Evolutionary conservation across 495 filamentous ascomycete species (phyloP).

Genomic region (Lepidopterella palustris): DNA sequence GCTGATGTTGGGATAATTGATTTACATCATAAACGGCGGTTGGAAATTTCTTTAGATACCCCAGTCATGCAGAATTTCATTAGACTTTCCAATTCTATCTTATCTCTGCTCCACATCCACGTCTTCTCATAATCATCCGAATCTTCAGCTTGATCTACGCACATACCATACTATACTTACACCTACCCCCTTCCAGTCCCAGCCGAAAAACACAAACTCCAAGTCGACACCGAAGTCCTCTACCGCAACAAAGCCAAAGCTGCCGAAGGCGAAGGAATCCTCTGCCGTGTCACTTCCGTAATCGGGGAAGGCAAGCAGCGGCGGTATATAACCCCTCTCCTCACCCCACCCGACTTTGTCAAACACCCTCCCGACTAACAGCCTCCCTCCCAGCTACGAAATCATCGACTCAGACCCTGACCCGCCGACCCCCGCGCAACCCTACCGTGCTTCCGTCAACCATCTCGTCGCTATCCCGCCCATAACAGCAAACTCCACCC

Average conservation of each 20-base stretch:
- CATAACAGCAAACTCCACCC: slow-evolving; percentile 39
- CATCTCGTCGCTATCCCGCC: slow-evolving; percentile 80
- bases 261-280: slow-evolving; percentile 75
- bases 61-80: no score
- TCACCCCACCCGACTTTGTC: neutral
- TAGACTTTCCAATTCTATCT: no score
- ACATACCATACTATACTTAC: no score
- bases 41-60: no score
- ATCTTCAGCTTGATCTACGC: no score
- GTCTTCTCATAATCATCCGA: no score
- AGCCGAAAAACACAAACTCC: slow-evolving; percentile 40
- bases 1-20: no score
- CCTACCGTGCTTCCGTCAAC: slow-evolving; percentile 68
- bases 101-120: no score
- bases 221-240: slow-evolving; percentile 73
- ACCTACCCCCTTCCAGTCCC: slow-evolving; percentile 1
- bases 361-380: neutral
- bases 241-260: slow-evolving; percentile 69
- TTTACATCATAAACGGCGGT: no score
- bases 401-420: slow-evolving; percentile 92
- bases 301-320: slow-evolving; percentile 81
- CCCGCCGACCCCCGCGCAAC: slow-evolving; percentile 50
- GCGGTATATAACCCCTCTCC: slow-evolving; percentile 39
- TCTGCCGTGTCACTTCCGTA: slow-evolving; percentile 80
- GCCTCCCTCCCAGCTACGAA: slow-evolving; percentile 57